These are phyloP conservation scores for Aciculoconidium aculeatum DNA, from an alignment of 805 yeast species.

Conservation along the genomic window DNA sequence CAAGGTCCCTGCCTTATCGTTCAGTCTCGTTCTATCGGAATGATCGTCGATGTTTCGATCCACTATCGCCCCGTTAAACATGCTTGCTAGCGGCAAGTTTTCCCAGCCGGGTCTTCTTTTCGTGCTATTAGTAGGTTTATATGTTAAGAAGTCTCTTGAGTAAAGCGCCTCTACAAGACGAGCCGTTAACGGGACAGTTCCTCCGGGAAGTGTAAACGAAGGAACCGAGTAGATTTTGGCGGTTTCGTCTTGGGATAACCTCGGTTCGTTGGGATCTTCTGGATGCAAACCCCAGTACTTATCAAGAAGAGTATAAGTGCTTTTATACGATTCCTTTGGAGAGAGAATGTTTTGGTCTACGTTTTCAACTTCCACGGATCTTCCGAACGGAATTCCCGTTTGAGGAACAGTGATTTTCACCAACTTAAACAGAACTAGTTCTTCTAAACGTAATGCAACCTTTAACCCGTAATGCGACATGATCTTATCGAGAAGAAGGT, in stretches of 20 bases:
- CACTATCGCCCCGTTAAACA: constrained; percentile 36
- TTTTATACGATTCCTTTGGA: constrained; percentile 17
- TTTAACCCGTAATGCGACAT: constrained; percentile 61
- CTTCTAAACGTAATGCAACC: constrained; percentile 41
- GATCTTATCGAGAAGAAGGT: constrained; percentile 47
- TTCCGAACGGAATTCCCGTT: constrained; percentile 3
- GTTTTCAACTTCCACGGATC: constrained; percentile 11
- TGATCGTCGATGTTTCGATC: constrained; percentile 30
- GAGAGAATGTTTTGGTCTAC: constrained; percentile 18
- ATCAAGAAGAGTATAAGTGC: constrained; percentile 32
- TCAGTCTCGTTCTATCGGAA: constrained; percentile 4
- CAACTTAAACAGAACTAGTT: constrained; percentile 42
- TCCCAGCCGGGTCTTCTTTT: constrained; percentile 41
- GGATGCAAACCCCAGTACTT: constrained; percentile 49
- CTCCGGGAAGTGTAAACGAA: constrained; percentile 72
- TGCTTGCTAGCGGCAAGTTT: constrained; percentile 32
- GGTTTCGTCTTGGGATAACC: constrained; percentile 6
- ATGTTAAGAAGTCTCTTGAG: constrained; percentile 44
- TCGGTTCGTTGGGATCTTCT: constrained; percentile 7
- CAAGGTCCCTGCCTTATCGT: constrained; percentile 15
- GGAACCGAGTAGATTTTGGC: constrained; percentile 39
- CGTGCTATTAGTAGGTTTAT: constrained; percentile 32
- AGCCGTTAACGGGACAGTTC: constrained; percentile 63
- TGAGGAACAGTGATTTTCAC: constrained; percentile 9
- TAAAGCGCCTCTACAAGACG: constrained; percentile 68